phyloP scores from a whole-genome alignment of 2,329 filamentous ascomycete genomes.

The Pestalotiopsis sp. region DNA sequence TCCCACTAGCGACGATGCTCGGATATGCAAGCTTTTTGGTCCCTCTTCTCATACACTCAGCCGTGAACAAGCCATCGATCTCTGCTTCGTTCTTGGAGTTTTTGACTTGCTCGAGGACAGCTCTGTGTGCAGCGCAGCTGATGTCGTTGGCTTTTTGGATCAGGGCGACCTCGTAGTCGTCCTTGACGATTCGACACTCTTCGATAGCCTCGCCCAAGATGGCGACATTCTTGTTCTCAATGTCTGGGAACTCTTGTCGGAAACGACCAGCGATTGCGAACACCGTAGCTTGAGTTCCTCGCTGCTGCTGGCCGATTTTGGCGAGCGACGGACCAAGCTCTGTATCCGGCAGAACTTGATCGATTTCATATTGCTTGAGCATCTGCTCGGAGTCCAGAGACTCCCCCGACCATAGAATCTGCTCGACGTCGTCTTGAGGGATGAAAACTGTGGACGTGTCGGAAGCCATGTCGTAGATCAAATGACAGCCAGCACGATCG shows the following conservation, averaged over 20 bases:
- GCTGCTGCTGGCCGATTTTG: slow-evolving; percentile 42
- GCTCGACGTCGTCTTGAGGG: slow-evolving; percentile 82
- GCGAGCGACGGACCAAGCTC: slow-evolving; percentile 75
- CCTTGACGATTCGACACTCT: slow-evolving; percentile 69
- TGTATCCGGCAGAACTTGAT: slow-evolving; percentile 71
- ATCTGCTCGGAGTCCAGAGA: slow-evolving; percentile 79
- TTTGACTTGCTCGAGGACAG: slow-evolving; percentile 62
- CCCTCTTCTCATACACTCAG: slow-evolving; percentile 72
- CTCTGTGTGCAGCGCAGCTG: slow-evolving; percentile 66
- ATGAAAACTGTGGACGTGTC: slow-evolving; percentile 85
- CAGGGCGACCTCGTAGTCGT: slow-evolving; percentile 73
- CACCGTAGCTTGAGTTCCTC: slow-evolving; percentile 48
- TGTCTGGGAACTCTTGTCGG: slow-evolving; percentile 71
- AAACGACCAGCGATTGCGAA: slow-evolving; percentile 82
- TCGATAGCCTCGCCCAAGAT: slow-evolving; percentile 66
- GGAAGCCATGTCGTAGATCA: slow-evolving; percentile 77
- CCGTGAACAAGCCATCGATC: slow-evolving; percentile 79
- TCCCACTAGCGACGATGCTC: slow-evolving; percentile 80
- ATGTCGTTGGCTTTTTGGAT: slow-evolving; percentile 73
- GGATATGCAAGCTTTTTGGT: slow-evolving; percentile 85
- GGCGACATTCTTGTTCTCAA: slow-evolving; percentile 62
- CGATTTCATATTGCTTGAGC: slow-evolving; percentile 75
- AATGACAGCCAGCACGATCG: slow-evolving; percentile 75
- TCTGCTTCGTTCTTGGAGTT: slow-evolving; percentile 76
- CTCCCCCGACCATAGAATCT: slow-evolving; percentile 91